Percentiles rank a stretch among this genome's conserved stretches.
Conservation (phyloP, 768 basidiomycete genomes). For the Solioccasus polychromus region DNA sequence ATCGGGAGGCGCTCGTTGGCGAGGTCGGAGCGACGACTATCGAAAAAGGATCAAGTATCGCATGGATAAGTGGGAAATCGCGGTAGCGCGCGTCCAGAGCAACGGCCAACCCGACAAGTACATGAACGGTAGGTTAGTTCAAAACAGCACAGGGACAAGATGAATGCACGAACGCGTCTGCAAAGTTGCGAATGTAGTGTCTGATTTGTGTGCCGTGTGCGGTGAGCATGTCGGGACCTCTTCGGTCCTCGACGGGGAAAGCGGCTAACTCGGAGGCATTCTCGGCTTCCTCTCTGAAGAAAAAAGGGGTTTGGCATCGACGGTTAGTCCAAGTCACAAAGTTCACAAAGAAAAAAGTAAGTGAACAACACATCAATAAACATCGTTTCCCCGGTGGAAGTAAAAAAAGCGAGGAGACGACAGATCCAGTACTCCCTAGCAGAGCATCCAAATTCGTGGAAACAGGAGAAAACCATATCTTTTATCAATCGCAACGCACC, state of each 20-base stretch:
- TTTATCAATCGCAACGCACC: constrained; percentile 54
- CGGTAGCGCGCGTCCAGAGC: neutral
- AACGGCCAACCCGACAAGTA: neutral
- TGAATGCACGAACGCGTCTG: constrained; percentile 60
- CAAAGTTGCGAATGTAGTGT: constrained; percentile 66
- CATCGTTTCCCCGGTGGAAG: neutral
- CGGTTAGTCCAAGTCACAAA: neutral
- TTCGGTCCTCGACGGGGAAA: constrained; percentile 34
- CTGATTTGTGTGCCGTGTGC: constrained; percentile 60
- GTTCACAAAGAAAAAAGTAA: neutral
- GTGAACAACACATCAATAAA: no score
- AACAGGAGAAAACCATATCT: no score
- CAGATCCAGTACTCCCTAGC: neutral
- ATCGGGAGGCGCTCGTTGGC: constrained; percentile 73
- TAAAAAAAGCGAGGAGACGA: neutral
- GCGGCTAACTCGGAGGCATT: constrained; percentile 64
- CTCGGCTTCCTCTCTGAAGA: constrained; percentile 70
- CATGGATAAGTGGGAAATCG: neutral
- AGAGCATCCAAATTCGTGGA: neutral
- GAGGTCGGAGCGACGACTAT: constrained; percentile 68
- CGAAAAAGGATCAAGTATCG: no score
- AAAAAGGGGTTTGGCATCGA: neutral
- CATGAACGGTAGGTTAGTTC: constrained; percentile 1
- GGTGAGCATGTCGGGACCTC: constrained; percentile 54
- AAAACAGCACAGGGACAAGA: neutral